Percentiles rank a stretch among this genome's conserved stretches.
These are phyloP conservation scores for Lepiota venenata DNA, from an alignment of 768 basidiomycete species.

Conservation along the genomic window DNA sequence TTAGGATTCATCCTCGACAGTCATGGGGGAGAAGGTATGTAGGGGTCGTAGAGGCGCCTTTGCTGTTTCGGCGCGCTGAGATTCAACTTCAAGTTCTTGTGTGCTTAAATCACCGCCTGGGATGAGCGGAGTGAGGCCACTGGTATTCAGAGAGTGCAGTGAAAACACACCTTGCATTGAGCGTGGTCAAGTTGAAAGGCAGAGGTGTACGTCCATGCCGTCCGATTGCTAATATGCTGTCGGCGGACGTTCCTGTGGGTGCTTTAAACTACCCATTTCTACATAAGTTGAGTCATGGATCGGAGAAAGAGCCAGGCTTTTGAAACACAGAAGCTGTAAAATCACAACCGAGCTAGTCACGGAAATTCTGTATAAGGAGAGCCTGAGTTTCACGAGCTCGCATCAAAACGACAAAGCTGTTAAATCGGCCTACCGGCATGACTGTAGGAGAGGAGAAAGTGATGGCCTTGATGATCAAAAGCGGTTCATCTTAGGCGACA, in stretches of 20 bases:
- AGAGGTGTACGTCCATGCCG: not conserved
- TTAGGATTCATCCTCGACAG: conserved; percentile 8
- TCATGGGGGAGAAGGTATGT: not conserved
- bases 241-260: not conserved
- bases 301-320: not conserved
- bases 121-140: no score
- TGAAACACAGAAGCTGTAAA: conserved; percentile 4
- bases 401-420: not conserved
- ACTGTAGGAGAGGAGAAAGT: conserved; percentile 3
- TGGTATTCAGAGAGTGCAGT: not conserved
- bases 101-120: not conserved
- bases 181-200: not conserved
- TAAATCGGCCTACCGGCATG: not conserved
- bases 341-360: not conserved
- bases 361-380: not conserved
- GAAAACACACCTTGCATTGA: conserved; percentile 5
- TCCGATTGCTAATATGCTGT: not conserved
- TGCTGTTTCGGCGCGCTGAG: not conserved
- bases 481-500: not conserved
- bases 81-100: not conserved
- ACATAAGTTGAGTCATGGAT: not conserved
- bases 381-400: not conserved
- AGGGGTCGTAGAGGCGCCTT: not conserved
- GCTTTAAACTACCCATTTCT: not conserved
- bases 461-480: not conserved